These are phyloP conservation scores for Lactarius hengduanensis DNA, from an alignment of 768 basidiomycete species.

Conservation along the genomic window DNA sequence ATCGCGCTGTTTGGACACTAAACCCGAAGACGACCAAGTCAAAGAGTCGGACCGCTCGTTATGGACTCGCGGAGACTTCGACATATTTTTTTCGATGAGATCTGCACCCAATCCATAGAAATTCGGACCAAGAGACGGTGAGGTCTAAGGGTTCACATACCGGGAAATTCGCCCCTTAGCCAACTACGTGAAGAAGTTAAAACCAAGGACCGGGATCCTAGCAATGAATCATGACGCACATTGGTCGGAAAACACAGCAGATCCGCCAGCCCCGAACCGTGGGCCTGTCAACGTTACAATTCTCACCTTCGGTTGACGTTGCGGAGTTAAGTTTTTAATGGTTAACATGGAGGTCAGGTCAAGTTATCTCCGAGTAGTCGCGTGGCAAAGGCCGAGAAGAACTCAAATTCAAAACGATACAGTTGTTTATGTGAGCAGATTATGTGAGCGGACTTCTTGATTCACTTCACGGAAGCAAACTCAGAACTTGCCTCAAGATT, in stretches of 20 bases:
- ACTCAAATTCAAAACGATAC: no score
- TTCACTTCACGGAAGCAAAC: no score
- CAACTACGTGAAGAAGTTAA: not conserved
- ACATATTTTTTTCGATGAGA: not conserved
- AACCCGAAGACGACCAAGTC: not conserved
- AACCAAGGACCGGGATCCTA: slow-evolving; percentile 23
- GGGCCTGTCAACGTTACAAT: not conserved
- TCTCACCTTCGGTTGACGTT: not conserved
- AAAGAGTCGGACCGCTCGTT: slow-evolving; percentile 1
- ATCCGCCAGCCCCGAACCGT: not conserved
- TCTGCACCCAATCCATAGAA: not conserved
- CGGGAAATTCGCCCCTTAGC: slow-evolving; percentile 10
- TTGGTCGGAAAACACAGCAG: not conserved
- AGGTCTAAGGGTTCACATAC: slow-evolving; percentile 9
- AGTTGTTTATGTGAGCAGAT: no score
- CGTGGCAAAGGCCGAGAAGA: not conserved
- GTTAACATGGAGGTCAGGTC: not conserved
- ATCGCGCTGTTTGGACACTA: not conserved
- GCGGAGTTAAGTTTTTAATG: not conserved
- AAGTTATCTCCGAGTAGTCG: not conserved
- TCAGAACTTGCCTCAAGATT: no score
- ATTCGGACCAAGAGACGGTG: not conserved
- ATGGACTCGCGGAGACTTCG: slow-evolving; percentile 16
- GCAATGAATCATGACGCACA: not conserved
- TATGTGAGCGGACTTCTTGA: no score